Conservation (phyloP, 2,329 filamentous ascomycete species). For the Cladosporium sp. region DNA sequence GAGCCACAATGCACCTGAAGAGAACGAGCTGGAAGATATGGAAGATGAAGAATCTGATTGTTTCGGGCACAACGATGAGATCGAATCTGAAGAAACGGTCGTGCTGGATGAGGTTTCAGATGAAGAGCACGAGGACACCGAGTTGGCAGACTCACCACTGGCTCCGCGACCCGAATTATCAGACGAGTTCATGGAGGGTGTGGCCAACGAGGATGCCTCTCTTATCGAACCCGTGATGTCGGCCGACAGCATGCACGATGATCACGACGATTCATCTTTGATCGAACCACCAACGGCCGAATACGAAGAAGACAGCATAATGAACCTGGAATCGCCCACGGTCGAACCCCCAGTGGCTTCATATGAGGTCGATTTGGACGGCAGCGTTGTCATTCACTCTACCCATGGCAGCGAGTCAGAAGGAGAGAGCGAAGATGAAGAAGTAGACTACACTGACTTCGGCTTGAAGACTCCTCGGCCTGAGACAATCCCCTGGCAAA, state of each 20-base stretch:
- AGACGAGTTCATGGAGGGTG: background rate
- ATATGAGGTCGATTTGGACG: slow-evolving; percentile 1
- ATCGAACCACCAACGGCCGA: background rate
- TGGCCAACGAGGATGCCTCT: background rate
- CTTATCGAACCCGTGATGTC: background rate
- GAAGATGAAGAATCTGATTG: background rate
- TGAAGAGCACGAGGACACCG: slow-evolving; percentile 3
- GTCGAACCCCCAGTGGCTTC: background rate
- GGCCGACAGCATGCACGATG: background rate
- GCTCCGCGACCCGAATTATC: background rate
- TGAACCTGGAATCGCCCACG: background rate
- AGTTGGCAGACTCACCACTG: background rate
- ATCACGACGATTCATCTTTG: background rate
- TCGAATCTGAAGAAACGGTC: slow-evolving; percentile 18
- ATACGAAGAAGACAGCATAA: background rate
- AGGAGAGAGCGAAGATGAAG: slow-evolving; percentile 5
- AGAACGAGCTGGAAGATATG: background rate
- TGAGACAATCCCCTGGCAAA: slow-evolving; percentile 29
- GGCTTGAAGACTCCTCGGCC: slow-evolving; percentile 17
- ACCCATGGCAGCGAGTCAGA: background rate
- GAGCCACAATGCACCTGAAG: background rate
- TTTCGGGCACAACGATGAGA: background rate
- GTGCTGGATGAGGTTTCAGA: slow-evolving; percentile 15
- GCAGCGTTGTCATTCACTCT: background rate
- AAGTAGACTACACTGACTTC: background rate